Base-by-base conservation (phyloP, 768 basidiomycete genomes). In the Kwoniella mangroviensis region DNA sequence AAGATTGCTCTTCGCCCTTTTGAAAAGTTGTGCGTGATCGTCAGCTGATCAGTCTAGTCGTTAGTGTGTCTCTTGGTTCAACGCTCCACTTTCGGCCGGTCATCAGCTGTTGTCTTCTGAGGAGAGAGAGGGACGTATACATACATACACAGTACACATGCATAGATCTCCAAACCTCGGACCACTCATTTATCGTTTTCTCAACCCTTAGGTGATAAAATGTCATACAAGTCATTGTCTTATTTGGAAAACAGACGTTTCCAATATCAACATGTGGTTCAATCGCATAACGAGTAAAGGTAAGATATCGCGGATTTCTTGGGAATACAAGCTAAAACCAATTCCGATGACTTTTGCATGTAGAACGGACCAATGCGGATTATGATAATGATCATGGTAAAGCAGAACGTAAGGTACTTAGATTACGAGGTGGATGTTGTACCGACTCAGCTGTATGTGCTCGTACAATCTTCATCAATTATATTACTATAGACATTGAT, bases 361-460 rank as follows among this genome's bases (percentile, higher is more conserved):
- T n/a, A n/a, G n/a, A n/a, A n/a, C n/a, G n/a, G n/a, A n/a, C n/a
- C n/a, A n/a, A n/a, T n/a, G n/a, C n/a, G n/a, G 6, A 34, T 34
- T 34, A 34, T 34, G 4, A 34, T 34, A 5, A 51, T 51, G 13
- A 51, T 51, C 21, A 51, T 51, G 21, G 49, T 21, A 21, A 51
- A 55, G 12, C 19, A 13, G 54, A 26, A 58, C 13, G 24, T 58
- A 58, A 40, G 24, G n/a, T 58, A 15, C 24, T 58, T 9, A 26
- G 56, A 41, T n/a, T 58, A 28, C 4, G 56, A 26, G 56, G 56
- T 13, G 56, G 56, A 58, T 58, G 56, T n/a, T 58, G 56, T 58
- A 58, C 56, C 7, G 56, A 58, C 24, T 58, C 56, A n/a, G 56
- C 24, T 26, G 22, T 58, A 26, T 15, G 34, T 58, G 12, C 13